These are phyloP conservation scores for Gautieria morchelliformis DNA, from an alignment of 768 basidiomycete genomes.

Conservation along the genomic window DNA sequence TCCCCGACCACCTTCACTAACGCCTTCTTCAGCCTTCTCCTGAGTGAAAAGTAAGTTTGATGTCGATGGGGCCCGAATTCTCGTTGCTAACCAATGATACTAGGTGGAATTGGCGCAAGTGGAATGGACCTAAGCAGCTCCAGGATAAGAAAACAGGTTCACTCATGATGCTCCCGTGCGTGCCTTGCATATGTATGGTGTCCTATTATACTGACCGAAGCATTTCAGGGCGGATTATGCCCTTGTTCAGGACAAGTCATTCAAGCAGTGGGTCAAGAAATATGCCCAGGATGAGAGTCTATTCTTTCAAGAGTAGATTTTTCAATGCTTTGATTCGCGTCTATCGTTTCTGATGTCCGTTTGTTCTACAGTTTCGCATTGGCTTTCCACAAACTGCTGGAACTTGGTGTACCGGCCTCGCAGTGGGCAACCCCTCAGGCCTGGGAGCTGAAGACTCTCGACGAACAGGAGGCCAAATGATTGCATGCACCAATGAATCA, in stretches of 20 bases:
- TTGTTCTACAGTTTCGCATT: constrained; percentile 58
- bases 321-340: not conserved
- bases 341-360: constrained; percentile 3
- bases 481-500: not conserved
- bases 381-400: constrained; percentile 70
- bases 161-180: constrained; percentile 94
- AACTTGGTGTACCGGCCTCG: constrained; percentile 81
- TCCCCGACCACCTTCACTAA: constrained; percentile 83
- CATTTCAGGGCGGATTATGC: constrained; percentile 73
- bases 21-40: constrained; percentile 78
- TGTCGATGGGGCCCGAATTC: not conserved
- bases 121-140: constrained; percentile 88
- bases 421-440: constrained; percentile 70
- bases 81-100: not conserved
- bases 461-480: constrained; percentile 23
- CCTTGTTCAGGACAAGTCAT: constrained; percentile 80
- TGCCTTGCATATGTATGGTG: not conserved
- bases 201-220: not conserved
- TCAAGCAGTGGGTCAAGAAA: constrained; percentile 79
- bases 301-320: constrained; percentile 83
- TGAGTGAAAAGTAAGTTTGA: constrained; percentile 62
- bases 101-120: constrained; percentile 91
- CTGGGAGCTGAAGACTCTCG: constrained; percentile 56
- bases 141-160: constrained; percentile 83
- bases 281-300: constrained; percentile 80